Base-by-base conservation (phyloP, 1,139 yeast genomes). In the Blastobotrys elegans region DNA sequence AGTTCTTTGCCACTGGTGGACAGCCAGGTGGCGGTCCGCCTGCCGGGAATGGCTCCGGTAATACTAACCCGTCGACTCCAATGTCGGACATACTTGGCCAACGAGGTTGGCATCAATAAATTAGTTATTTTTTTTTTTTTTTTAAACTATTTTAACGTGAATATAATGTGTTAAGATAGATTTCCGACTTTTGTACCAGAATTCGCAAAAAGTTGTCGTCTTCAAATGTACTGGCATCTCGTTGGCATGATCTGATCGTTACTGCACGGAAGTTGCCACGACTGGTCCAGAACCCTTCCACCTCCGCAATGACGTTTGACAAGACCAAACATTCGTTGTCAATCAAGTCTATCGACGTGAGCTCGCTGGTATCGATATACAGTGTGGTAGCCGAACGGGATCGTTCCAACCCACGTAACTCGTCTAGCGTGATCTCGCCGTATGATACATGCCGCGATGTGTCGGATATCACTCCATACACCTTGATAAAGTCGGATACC, bases 1-100 rank as follows among this genome's bases (percentile, higher is more conserved):
- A 84, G 57, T 82, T 80, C 55, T 82, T 84, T 48, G 57, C 57
- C 7, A 50, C 53, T 2, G 43, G 43, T n/a, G 31, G 31, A 17
- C 34, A 22, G 4, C n/a, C 24, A 6, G 43, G 43, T 7, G 24
- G 34, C 3, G 30, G 16, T 22, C 14, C 24, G 2, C 16, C 16
- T 4, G 4, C 14, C 11, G 17, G 26, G 7, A 21, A 13, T 22
- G 14, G 30, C 20, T 18, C 20, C 18, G 11, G 37, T 20, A 27
- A 29, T 11, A 14, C 18, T 7, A 14, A 16, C 2, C 14, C 29
- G 2, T 7, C 18, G 17, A 41, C 44, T 16, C 39, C 44, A 41
- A 32, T 41, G 39, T 22, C 44, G 3, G 44, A 41, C 24, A 32
- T 41, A 22, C 36, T 37, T 16, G 41, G 35, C 14, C 27, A 14